Evolutionary conservation across 176 grass and related monocot genomes (phyloP), one percentile per base, ranked within the genome.

Genomic region (Calamus simplicifolius): DNA sequence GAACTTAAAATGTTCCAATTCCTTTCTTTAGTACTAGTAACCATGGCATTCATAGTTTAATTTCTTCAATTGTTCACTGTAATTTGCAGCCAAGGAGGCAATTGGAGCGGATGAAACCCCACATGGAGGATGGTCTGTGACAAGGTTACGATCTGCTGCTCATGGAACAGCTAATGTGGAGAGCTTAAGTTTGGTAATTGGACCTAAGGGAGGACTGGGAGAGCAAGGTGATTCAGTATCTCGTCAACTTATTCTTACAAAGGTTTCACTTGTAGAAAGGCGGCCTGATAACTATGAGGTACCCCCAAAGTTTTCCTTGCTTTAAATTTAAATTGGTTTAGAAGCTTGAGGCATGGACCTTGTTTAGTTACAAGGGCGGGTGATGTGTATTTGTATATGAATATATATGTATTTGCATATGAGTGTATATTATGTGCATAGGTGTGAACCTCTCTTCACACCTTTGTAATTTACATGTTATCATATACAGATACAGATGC

Each of bases 231-330:
- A 98, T 65, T 85, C 93, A 31, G 84, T 92, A 66, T 98, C 93
- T 69, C 87, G 93, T 3, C 81, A 92, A 57, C 84, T 98, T 69
- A 79, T 98, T 85, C 80, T 98, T 67, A 98, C 93, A 66, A 79
- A 91, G 52, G 60, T 83, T 72, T 88, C 87, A 69, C 71, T 98
- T 19, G 79, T 88, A 13, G 93, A 98, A 82, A 98, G 93, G 53
- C 93, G 87, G 23, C 93, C 93, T 27, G 81, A 88, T 64, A 88
- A 98, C 57, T 98, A 98, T 18, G 93, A 98, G 93, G 93, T 98
- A 75, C 35, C 56, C 6, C 51, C 18, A 64, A 21, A 7, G 17
- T 49, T 52, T 23, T 7, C 35, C 10, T 35, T 56, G n/a, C 15
- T 6, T 19, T 49, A 30, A 19, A 0, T 48, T 43, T 53, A 70